Percentiles rank a stretch among this genome's conserved stretches.
phyloP scores from a whole-genome alignment of 1,139 yeast species.

The Citeromyces siamensis region DNA sequence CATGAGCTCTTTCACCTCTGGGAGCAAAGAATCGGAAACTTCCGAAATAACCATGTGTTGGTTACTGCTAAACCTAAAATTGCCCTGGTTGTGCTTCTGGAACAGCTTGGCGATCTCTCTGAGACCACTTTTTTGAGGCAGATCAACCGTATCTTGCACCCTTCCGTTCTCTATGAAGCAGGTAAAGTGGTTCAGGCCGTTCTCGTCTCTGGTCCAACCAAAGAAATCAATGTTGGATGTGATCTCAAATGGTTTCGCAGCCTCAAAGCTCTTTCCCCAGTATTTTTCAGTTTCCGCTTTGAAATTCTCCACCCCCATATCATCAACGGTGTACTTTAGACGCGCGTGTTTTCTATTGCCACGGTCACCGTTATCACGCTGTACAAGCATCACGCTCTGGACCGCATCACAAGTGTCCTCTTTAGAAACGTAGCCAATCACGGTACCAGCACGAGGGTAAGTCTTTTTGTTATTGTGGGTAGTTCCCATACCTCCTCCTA shows the following conservation, averaged over 20 bases:
- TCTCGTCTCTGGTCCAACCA: constrained; percentile 91
- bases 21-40: constrained; percentile 57
- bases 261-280: constrained; percentile 65
- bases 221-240: constrained; percentile 84
- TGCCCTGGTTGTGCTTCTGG: constrained; percentile 47
- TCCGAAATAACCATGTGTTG: constrained; percentile 80
- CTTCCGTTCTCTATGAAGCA: constrained; percentile 96
- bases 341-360: constrained; percentile 96
- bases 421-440: constrained; percentile 62
- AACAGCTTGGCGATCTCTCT: constrained; percentile 55
- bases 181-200: constrained; percentile 80
- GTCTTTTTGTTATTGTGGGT: constrained; percentile 96
- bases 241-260: constrained; percentile 61
- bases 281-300: constrained; percentile 72
- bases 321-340: constrained; percentile 93
- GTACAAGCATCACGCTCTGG: constrained; percentile 88
- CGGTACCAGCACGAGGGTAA: constrained; percentile 87
- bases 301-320: constrained; percentile 76
- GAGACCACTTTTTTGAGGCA: constrained; percentile 85
- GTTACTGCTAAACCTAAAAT: constrained; percentile 91
- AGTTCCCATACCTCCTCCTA: constrained; percentile 99
- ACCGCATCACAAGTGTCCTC: constrained; percentile 69
- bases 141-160: constrained; percentile 83
- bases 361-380: constrained; percentile 94
- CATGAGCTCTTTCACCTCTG: constrained; percentile 48